Evolutionary conservation across 2,329 filamentous ascomycete genomes (phyloP).

Genomic region (Ploettnerulaceae sp.): DNA sequence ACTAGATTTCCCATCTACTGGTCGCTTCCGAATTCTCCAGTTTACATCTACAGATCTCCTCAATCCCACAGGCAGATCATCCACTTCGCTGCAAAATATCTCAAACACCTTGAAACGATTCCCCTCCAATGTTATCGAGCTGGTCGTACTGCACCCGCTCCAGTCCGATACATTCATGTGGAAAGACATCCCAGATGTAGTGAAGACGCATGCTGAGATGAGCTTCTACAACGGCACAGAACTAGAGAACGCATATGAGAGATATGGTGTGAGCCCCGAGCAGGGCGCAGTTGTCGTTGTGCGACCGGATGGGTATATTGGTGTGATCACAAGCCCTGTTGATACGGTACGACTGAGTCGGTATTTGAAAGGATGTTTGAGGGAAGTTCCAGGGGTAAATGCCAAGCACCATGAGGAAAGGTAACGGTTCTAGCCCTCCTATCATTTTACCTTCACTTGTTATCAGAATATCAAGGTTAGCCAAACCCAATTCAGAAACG

Average conservation of each 20-base stretch:
- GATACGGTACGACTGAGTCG: no score
- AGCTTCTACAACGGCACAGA: conserved; percentile 43
- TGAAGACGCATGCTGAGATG: conserved; percentile 64
- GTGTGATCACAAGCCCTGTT: no score
- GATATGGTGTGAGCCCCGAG: conserved; percentile 62
- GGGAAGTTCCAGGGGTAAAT: no score
- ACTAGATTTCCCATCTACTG: conserved; percentile 9
- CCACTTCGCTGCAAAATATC: conserved; percentile 12
- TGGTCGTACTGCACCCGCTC: conserved; percentile 50
- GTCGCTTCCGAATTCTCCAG: conserved; percentile 5
- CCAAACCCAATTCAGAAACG: no score
- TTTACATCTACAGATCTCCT: conserved; percentile 18
- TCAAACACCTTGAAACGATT: conserved; percentile 9
- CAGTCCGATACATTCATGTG: conserved; percentile 13
- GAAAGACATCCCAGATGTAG: conserved; percentile 41
- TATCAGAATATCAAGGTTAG: no score
- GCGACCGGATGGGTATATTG: conserved; percentile 68
- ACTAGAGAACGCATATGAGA: conserved; percentile 55
- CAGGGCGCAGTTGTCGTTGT: conserved; percentile 56
- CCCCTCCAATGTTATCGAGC: conserved; percentile 61
- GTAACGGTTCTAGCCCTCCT: no score
- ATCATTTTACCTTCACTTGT: no score
- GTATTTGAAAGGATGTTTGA: no score
- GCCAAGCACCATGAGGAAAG: no score
- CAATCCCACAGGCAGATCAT: conserved; percentile 8